Evolutionary conservation across 129 eudicot genomes (phyloP).

Genomic region (Flaveria sonorensis): DNA sequence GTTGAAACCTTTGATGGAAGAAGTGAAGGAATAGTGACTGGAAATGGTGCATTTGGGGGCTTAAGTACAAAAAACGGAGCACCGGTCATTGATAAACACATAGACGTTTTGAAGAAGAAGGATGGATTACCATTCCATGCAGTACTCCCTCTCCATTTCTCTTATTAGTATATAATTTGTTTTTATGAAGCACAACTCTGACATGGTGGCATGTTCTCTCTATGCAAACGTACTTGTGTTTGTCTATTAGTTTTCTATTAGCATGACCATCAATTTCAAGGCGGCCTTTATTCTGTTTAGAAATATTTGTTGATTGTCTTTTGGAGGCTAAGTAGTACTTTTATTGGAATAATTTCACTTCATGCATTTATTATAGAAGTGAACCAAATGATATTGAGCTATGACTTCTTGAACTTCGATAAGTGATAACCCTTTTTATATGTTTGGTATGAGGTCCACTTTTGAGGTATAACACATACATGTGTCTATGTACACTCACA

Average conservation of each 20-base stretch:
- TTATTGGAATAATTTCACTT: neutral
- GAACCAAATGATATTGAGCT: neutral
- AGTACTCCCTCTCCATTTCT: slow-evolving; percentile 46
- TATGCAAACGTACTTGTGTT: neutral
- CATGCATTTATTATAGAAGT: too few species aligned
- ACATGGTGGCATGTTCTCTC: slow-evolving; percentile 11
- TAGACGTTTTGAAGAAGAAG: slow-evolving; percentile 76
- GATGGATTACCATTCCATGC: slow-evolving; percentile 79
- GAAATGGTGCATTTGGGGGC: slow-evolving; percentile 37
- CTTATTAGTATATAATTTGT: slow-evolving; percentile 6
- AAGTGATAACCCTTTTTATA: neutral
- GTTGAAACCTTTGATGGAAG: slow-evolving; percentile 34
- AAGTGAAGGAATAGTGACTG: slow-evolving; percentile 39
- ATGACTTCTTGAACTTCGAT: neutral
- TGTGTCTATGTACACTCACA: too few species aligned
- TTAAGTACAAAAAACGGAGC: slow-evolving; percentile 32
- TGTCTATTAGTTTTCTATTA: slow-evolving; percentile 12
- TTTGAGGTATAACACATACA: too few species aligned
- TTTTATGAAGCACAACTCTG: slow-evolving; percentile 13
- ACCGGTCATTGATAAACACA: slow-evolving; percentile 54
- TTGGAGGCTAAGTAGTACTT: neutral
- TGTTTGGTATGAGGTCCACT: too few species aligned
- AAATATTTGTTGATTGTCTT: neutral
- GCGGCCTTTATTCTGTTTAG: neutral
- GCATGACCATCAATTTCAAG: neutral